Conservation (phyloP, 1,284 basidiomycete species). For the Ganoderma boninense region DNA sequence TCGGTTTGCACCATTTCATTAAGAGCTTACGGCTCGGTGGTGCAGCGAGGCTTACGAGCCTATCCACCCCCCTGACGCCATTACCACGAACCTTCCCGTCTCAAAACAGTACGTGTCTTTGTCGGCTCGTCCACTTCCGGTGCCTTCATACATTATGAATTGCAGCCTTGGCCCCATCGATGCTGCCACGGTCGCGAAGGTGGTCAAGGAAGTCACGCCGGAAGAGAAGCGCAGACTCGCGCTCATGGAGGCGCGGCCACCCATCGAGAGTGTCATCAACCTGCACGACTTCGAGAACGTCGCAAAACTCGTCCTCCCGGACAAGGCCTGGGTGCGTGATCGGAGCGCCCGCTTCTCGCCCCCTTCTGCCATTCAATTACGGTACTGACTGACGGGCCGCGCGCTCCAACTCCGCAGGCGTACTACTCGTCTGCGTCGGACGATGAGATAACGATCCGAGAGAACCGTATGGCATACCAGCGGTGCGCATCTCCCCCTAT, state of each 20-base stretch:
- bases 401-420: constrained; percentile 53
- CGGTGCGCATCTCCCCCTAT: constrained; percentile 42
- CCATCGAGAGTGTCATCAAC: constrained; percentile 67
- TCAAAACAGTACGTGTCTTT: constrained; percentile 50
- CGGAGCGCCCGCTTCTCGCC: background rate
- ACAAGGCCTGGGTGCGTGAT: constrained; percentile 50
- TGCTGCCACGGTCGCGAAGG: constrained; percentile 52
- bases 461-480: constrained; percentile 74
- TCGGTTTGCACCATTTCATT: background rate
- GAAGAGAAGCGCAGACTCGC: constrained; percentile 53
- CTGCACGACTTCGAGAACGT: constrained; percentile 79
- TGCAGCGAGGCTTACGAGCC: constrained; percentile 64
- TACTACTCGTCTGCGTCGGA: constrained; percentile 73
- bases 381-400: background rate
- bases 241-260: constrained; percentile 53
- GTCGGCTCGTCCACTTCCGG: background rate
- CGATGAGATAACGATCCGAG: constrained; percentile 73
- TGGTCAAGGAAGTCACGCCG: constrained; percentile 53
- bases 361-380: too few species aligned
- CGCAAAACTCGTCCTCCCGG: constrained; percentile 59
- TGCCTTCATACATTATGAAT: background rate
- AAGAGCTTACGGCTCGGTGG: background rate
- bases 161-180: constrained; percentile 58
- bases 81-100: constrained; percentile 65
- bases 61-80: constrained; percentile 71